Evolutionary conservation across 1,284 basidiomycete genomes (phyloP), one percentile per base, ranked within the genome.

Genomic region (Boletus semigastroideus): DNA sequence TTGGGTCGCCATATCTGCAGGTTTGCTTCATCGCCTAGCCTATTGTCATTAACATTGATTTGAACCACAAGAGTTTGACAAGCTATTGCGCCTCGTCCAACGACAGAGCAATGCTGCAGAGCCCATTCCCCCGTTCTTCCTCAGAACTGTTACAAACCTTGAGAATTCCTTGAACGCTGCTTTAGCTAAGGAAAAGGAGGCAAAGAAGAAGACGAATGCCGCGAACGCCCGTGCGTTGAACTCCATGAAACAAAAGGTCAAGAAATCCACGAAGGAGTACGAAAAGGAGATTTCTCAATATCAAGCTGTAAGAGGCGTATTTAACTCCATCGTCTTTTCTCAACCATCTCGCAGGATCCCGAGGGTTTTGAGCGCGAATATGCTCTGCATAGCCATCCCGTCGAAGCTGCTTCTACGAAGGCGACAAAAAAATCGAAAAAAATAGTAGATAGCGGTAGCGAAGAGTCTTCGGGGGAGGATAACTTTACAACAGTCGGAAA

Each of bases 191-290:
- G 94, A 96, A 72, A 96, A 96, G 72, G 86, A 94, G 57, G 82
- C 90, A 4, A 87, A 88, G 73, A 98, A 98, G 77, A 99, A 98
- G 78, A 94, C 97, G 89, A 96, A 96, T 63, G 92, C 94, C 1
- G 89, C 83, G 58, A 96, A 96, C 67, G 91, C 94, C 44, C 94
- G 93, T 68, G 94, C 94, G 1, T 80, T 98, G 63, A 98, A 94
- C 60, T 90, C 90, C 25, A 93, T 98, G 86, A 98, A 95, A 76
- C 95, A 98, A 74, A 98, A 96, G 71, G 79, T 98, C 56, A 95
- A 92, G 74, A 98, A 96, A 76, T 81, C 88, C 30, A 67, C 78
- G 55, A 97, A 95, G 73, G 97, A 98, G 69, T 84, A 93, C 67
- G 97, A 98, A 73, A 74, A 74, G 36, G 86, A 91, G 57, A 72